phyloP scores from a whole-genome alignment of 2,329 filamentous ascomycete genomes.

The Claviceps sp. region DNA sequence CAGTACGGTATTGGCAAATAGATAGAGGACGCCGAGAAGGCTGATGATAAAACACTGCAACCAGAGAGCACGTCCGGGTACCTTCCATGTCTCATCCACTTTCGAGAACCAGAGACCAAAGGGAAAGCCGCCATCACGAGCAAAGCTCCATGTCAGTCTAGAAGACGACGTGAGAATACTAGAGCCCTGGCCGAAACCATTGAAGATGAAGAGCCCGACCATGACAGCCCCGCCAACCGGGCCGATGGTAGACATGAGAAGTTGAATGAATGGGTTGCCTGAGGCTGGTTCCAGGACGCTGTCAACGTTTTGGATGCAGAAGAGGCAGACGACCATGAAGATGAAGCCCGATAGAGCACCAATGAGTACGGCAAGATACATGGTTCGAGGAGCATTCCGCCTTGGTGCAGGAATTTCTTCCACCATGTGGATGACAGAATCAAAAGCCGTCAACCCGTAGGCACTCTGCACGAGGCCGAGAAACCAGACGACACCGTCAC shows the following conservation, averaged over 20 bases:
- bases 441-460: constrained; percentile 42
- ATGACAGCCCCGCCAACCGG: constrained; percentile 28
- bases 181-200: constrained; percentile 39
- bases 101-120: constrained; percentile 30
- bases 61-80: constrained; percentile 38
- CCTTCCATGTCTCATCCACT: constrained; percentile 34
- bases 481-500: constrained; percentile 43
- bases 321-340: constrained; percentile 39
- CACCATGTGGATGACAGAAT: constrained; percentile 45
- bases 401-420: constrained; percentile 41
- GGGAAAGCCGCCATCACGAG: constrained; percentile 36
- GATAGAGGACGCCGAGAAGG: constrained; percentile 39
- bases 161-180: constrained; percentile 37
- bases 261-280: constrained; percentile 35
- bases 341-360: constrained; percentile 35
- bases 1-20: constrained; percentile 39
- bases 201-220: constrained; percentile 40
- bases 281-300: constrained; percentile 24
- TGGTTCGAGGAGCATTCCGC: constrained; percentile 35
- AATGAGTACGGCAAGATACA: constrained; percentile 37
- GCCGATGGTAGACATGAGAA: constrained; percentile 24
- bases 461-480: constrained; percentile 42
- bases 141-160: constrained; percentile 39
- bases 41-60: constrained; percentile 30
- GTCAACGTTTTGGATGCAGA: constrained; percentile 34